phyloP scores from a whole-genome alignment of 805 yeast genomes.

The Ogataea corticis region DNA sequence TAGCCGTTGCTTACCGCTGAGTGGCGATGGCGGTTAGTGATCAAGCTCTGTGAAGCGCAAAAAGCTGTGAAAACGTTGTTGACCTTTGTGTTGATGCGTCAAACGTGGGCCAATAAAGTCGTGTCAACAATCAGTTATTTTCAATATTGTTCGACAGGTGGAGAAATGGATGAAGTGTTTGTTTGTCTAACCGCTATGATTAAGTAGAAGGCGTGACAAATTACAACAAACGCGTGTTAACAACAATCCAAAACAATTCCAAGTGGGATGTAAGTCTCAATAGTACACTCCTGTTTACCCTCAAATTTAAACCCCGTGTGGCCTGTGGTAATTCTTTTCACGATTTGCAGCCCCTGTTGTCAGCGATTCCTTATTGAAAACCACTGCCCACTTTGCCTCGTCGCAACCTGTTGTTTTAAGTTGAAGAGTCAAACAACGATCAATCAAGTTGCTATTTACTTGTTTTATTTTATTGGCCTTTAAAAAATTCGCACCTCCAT shows the following conservation, averaged over 20 bases:
- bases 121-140: conserved; percentile 3
- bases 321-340: neutral
- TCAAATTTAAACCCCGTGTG: neutral
- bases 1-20: conserved; percentile 6
- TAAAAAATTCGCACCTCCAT: conserved; percentile 14
- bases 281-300: conserved; percentile 3
- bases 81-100: conserved; percentile 1
- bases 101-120: conserved; percentile 1
- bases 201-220: too few relatives aligned
- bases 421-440: conserved; percentile 9
- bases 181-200: too few relatives aligned
- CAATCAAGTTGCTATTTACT: conserved; percentile 18
- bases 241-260: conserved; percentile 4
- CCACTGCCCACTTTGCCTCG: conserved; percentile 3
- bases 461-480: conserved; percentile 18
- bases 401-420: neutral
- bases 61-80: neutral
- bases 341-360: conserved; percentile 5
- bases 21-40: conserved; percentile 12
- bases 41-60: neutral
- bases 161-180: too few relatives aligned
- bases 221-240: conserved; percentile 6
- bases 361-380: conserved; percentile 2
- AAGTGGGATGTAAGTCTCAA: neutral
- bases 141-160: too few relatives aligned